Conservation (phyloP, 2,329 filamentous ascomycete species). For the Venturia oleaginea region DNA sequence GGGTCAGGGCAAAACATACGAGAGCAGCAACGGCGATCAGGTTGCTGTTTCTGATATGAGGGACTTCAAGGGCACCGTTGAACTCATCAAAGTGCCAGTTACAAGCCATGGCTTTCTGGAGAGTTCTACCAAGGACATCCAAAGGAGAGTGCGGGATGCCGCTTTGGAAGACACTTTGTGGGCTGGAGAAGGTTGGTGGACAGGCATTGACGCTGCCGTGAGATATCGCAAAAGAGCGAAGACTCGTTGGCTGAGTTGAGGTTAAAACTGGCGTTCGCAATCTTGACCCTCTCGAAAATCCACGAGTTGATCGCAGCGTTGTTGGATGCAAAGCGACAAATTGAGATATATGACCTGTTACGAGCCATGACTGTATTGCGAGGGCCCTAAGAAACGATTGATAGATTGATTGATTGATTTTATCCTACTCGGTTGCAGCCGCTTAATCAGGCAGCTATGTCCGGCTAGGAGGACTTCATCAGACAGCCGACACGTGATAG, state of each 20-base stretch:
- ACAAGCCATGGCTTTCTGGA: neutral
- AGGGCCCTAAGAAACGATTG: neutral
- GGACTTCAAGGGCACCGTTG: neutral
- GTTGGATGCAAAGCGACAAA: neutral
- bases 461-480: no score
- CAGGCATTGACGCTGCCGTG: neutral
- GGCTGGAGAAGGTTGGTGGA: conserved; percentile 2
- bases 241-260: neutral
- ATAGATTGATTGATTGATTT: no score
- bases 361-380: neutral
- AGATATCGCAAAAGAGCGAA: neutral
- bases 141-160: neutral
- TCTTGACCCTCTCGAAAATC: neutral
- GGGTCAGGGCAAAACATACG: neutral
- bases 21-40: neutral
- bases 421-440: no score
- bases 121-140: neutral
- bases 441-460: no score
- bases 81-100: neutral
- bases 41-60: neutral
- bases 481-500: no score
- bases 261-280: neutral
- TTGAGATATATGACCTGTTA: neutral
- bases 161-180: conserved; percentile 2
- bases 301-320: neutral